Conservation (phyloP, 192 early-diverging fungal species). For the Coemansia sp. region DNA sequence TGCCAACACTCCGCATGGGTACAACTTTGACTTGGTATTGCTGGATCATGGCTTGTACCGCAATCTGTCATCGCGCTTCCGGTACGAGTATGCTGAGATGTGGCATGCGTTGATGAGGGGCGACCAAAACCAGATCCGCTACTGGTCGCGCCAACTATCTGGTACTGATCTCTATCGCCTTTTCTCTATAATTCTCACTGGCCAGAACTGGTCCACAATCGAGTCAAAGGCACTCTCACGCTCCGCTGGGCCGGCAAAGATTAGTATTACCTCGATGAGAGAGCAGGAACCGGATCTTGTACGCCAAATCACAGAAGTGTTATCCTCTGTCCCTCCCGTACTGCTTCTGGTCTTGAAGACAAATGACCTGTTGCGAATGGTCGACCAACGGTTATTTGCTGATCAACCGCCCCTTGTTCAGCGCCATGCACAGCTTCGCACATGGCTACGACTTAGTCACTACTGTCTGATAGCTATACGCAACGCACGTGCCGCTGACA, state of each 20-base stretch:
- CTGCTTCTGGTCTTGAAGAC: slow-evolving; percentile 88
- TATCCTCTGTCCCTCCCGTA: slow-evolving; percentile 82
- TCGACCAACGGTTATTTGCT: slow-evolving; percentile 59
- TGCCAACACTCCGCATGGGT: slow-evolving; percentile 48
- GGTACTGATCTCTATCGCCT: slow-evolving; percentile 80
- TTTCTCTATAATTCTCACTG: slow-evolving; percentile 87
- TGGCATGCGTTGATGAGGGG: slow-evolving; percentile 83
- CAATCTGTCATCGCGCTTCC: slow-evolving; percentile 64
- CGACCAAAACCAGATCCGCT: slow-evolving; percentile 68
- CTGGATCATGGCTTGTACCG: slow-evolving; percentile 91
- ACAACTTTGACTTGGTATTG: slow-evolving; percentile 87
- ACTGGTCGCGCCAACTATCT: slow-evolving; percentile 63
- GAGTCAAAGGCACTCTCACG: slow-evolving; percentile 33
- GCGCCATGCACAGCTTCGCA: slow-evolving; percentile 41
- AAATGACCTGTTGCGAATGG: slow-evolving; percentile 79
- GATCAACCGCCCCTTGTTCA: slow-evolving; percentile 43
- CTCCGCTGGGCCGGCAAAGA: slow-evolving; percentile 39
- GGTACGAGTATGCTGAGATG: slow-evolving; percentile 83
- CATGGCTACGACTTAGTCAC: slow-evolving; percentile 43
- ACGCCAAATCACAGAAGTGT: slow-evolving; percentile 72
- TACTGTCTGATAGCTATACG: slow-evolving; percentile 47
- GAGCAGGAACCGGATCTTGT: slow-evolving; percentile 61
- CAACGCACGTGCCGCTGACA: slow-evolving; percentile 34
- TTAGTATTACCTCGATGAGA: slow-evolving; percentile 59
- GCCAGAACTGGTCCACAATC: slow-evolving; percentile 79